phyloP scores from a whole-genome alignment of 345 rosid genomes.

The Eucalyptus viminalis region DNA sequence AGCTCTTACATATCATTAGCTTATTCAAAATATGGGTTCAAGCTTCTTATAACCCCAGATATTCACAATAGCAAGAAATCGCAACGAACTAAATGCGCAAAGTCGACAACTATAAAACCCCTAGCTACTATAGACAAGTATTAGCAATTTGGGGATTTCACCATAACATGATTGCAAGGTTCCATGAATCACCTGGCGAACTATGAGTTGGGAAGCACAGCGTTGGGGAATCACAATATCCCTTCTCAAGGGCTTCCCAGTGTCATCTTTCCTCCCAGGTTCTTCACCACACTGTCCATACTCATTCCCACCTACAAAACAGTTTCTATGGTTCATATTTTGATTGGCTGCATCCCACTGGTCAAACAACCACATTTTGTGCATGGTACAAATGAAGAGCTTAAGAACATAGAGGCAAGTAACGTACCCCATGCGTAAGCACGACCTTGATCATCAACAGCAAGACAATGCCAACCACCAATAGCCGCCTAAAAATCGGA shows the following conservation, averaged over 20 bases:
- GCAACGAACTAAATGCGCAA: background rate
- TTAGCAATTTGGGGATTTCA: background rate
- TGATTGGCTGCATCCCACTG: background rate
- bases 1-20: background rate
- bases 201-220: constrained; percentile 86
- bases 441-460: constrained; percentile 97
- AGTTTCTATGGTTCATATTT: background rate
- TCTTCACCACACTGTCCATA: constrained; percentile 99
- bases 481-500: constrained; percentile 67
- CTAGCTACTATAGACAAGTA: background rate
- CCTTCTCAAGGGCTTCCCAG: constrained; percentile 69
- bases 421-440: constrained; percentile 94
- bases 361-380: background rate
- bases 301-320: constrained; percentile 80
- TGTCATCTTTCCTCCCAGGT: constrained; percentile 76
- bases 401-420: background rate
- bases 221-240: constrained; percentile 89
- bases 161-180: background rate
- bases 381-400: background rate
- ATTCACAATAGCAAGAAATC: background rate
- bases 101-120: background rate
- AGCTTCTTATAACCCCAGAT: background rate
- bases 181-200: constrained; percentile 57
- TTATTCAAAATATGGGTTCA: background rate
- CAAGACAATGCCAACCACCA: constrained; percentile 99